A percentile compares a stretch with the other conserved stretches of the same genome.
Conservation (phyloP, 2,329 filamentous ascomycete species). For the Furcasterigmium furcatum region DNA sequence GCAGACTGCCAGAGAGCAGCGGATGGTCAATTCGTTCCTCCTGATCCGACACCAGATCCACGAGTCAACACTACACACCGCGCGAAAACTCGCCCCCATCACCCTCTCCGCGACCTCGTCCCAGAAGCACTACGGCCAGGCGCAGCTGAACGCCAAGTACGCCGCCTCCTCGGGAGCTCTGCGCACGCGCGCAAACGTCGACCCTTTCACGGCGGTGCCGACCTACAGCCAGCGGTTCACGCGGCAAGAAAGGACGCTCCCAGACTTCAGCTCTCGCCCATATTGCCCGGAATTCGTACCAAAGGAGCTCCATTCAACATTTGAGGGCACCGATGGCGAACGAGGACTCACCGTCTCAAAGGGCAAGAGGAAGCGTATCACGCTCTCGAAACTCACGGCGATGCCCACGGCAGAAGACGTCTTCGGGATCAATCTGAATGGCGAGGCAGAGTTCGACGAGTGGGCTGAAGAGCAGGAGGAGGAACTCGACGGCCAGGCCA, state of each 20-base stretch:
- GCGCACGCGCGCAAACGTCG: slow-evolving; percentile 51
- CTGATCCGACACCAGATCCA: slow-evolving; percentile 56
- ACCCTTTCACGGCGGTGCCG: slow-evolving; percentile 57
- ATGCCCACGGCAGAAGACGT: slow-evolving; percentile 49
- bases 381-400: slow-evolving; percentile 43
- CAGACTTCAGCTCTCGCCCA: slow-evolving; percentile 47
- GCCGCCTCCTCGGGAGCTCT: slow-evolving; percentile 25
- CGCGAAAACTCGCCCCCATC: slow-evolving; percentile 43
- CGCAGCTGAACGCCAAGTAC: slow-evolving; percentile 56
- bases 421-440: slow-evolving; percentile 31
- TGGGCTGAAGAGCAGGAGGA: slow-evolving; percentile 20
- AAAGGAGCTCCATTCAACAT: slow-evolving; percentile 49
- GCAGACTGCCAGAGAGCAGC: slow-evolving; percentile 40
- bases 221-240: slow-evolving; percentile 55
- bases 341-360: slow-evolving; percentile 20
- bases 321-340: slow-evolving; percentile 42
- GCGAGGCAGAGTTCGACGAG: not conserved
- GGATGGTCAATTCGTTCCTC: slow-evolving; percentile 48
- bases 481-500: slow-evolving; percentile 21
- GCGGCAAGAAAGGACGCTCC: slow-evolving; percentile 47
- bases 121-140: slow-evolving; percentile 48
- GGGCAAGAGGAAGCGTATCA: slow-evolving; percentile 44
- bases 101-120: slow-evolving; percentile 33
- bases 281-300: slow-evolving; percentile 54
- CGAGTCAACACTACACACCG: slow-evolving; percentile 49